Evolutionary conservation across 768 basidiomycete genomes (phyloP).

Genomic region (Russula compacta): DNA sequence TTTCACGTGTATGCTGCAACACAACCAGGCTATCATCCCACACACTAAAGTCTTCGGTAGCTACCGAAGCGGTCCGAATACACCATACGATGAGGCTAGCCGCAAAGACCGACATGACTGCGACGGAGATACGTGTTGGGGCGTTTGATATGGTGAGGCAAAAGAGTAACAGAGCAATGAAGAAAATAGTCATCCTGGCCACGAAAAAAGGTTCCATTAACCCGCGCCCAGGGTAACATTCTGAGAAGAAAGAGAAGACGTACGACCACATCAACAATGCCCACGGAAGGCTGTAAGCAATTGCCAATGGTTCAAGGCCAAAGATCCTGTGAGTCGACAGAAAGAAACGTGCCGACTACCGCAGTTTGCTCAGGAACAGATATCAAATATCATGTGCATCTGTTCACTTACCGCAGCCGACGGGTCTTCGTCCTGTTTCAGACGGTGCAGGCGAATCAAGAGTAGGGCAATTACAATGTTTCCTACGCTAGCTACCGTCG

Average conservation of each 20-base stretch:
- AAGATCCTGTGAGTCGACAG: neutral
- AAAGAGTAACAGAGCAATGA: constrained; percentile 7
- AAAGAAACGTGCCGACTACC: constrained; percentile 3
- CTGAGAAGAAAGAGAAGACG: neutral
- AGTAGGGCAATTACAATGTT: constrained; percentile 15
- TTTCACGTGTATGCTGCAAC: neutral
- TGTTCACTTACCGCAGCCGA: constrained; percentile 5
- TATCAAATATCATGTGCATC: neutral
- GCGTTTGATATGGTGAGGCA: constrained; percentile 6
- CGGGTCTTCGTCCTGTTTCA: neutral
- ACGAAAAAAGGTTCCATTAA: neutral
- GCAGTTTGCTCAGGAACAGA: neutral
- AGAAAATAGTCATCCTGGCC: constrained; percentile 12
- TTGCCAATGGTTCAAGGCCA: constrained; percentile 12
- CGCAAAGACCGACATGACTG: neutral
- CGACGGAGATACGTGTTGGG: constrained; percentile 1
- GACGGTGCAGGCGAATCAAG: constrained; percentile 11
- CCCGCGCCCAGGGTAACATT: neutral
- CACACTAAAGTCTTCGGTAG: neutral
- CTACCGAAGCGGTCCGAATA: neutral
- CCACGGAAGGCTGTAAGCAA: constrained; percentile 12
- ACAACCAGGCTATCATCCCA: neutral
- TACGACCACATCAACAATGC: constrained; percentile 15
- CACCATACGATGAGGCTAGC: neutral
- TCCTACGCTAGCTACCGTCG: constrained; percentile 3